Evolutionary conservation across 345 rosid species (phyloP).

Genomic region (Gossypioides kirkii): DNA sequence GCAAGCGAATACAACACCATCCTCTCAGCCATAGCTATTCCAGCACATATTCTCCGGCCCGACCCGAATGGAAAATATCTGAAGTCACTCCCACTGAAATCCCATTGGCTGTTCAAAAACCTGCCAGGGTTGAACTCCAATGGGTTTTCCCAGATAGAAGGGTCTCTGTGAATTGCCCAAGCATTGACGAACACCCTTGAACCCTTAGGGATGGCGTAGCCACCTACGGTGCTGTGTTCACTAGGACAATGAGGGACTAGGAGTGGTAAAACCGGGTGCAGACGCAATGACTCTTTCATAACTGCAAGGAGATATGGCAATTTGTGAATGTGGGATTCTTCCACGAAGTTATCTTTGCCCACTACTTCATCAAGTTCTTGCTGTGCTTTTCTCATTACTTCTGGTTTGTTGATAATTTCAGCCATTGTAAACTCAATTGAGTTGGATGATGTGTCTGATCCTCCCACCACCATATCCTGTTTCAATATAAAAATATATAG

Average conservation of each 20-base stretch:
- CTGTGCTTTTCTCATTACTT: constrained; percentile 35
- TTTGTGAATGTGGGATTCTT: constrained; percentile 42
- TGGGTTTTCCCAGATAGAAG: constrained; percentile 44
- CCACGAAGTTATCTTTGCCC: constrained; percentile 38
- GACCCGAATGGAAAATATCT: constrained; percentile 71
- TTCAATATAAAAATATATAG: too few relatives aligned
- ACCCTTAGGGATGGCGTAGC: constrained; percentile 46
- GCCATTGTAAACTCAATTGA: constrained; percentile 46
- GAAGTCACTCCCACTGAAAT: constrained; percentile 44
- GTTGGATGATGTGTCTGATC: constrained; percentile 54
- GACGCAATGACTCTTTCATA: constrained; percentile 51
- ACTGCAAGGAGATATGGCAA: constrained; percentile 42
- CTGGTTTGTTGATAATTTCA: constrained; percentile 49
- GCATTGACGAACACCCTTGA: constrained; percentile 43
- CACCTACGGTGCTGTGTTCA: constrained; percentile 28
- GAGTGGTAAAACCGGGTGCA: constrained; percentile 52
- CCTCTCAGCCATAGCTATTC: constrained; percentile 68
- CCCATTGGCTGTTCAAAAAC: constrained; percentile 24
- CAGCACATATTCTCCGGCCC: constrained; percentile 72
- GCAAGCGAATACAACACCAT: constrained; percentile 57
- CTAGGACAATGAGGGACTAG: constrained; percentile 51
- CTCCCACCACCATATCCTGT: constrained; percentile 36
- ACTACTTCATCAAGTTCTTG: constrained; percentile 48
- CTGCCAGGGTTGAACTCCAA: constrained; percentile 50
- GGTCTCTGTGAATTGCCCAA: constrained; percentile 60